These are phyloP conservation scores for Colletotrichum orbiculare DNA, from an alignment of 2,329 filamentous ascomycete genomes.

Conservation along the genomic window DNA sequence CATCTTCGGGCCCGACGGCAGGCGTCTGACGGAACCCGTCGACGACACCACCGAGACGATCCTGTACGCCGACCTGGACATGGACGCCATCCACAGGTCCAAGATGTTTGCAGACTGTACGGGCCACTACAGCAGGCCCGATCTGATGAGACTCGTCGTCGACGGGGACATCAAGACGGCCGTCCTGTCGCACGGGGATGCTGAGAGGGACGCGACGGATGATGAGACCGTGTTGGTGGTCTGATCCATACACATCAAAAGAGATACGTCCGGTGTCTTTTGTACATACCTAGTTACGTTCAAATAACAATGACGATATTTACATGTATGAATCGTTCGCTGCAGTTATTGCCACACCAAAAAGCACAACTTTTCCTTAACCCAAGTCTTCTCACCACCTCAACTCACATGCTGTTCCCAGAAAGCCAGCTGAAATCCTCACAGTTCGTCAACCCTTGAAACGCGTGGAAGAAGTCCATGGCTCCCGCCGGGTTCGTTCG, in stretches of 20 bases:
- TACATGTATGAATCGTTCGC: too few species aligned
- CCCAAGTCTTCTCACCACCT: too few species aligned
- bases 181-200: neutral
- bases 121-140: constrained; percentile 52
- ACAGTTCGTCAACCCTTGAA: constrained; percentile 15
- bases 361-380: neutral
- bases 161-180: constrained; percentile 13
- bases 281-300: too few species aligned
- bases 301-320: too few species aligned
- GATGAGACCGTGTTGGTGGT: neutral
- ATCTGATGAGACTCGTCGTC: constrained; percentile 49
- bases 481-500: neutral
- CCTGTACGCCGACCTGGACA: constrained; percentile 61
- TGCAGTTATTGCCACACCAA: too few species aligned
- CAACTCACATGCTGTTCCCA: neutral
- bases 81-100: constrained; percentile 54
- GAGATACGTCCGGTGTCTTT: too few species aligned
- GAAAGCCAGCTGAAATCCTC: constrained; percentile 27
- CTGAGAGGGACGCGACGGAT: constrained; percentile 1
- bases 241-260: neutral
- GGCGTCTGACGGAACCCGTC: constrained; percentile 53
- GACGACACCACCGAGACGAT: constrained; percentile 57
- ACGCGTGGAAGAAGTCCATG: constrained; percentile 14
- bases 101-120: constrained; percentile 53
- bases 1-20: constrained; percentile 63